These are phyloP conservation scores for Emericellopsis atlantica DNA, from an alignment of 2,329 filamentous ascomycete species.

Conservation along the genomic window DNA sequence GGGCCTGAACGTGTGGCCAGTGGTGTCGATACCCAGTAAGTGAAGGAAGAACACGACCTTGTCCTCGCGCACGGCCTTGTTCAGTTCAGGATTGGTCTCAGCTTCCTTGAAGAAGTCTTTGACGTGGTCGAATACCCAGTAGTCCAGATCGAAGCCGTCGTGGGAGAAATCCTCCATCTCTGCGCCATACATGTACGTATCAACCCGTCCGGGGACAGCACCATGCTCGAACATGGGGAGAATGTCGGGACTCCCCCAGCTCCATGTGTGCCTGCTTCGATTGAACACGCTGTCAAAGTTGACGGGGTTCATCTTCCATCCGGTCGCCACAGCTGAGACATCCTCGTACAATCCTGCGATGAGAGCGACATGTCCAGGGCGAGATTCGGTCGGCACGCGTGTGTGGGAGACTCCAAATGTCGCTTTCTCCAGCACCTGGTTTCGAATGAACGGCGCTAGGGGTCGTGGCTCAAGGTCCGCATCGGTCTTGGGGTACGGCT, in stretches of 20 bases:
- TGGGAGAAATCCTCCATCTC: constrained; percentile 86
- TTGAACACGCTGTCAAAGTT: constrained; percentile 99
- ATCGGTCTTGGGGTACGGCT: constrained; percentile 61
- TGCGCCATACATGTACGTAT: constrained; percentile 71
- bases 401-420: constrained; percentile 98
- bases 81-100: constrained; percentile 61
- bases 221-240: constrained; percentile 93
- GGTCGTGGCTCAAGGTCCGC: constrained; percentile 61
- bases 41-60: constrained; percentile 94
- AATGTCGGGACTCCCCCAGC: constrained; percentile 97
- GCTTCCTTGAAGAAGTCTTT: constrained; percentile 77
- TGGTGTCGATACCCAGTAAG: constrained; percentile 81
- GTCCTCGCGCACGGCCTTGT: constrained; percentile 62
- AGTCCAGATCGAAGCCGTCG: constrained; percentile 69
- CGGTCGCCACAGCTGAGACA: constrained; percentile 91
- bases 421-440: constrained; percentile 73
- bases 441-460: constrained; percentile 83
- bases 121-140: constrained; percentile 93
- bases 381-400: constrained; percentile 88
- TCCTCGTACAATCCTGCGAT: constrained; percentile 97
- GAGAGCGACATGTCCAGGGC: constrained; percentile 89
- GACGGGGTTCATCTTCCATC: constrained; percentile 97
- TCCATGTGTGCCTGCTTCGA: constrained; percentile 92
- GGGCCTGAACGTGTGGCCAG: constrained; percentile 73
- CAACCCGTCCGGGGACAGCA: constrained; percentile 75